phyloP scores from a whole-genome alignment of 192 early-diverging fungal genomes.

The Backusella liffmaniae region DNA sequence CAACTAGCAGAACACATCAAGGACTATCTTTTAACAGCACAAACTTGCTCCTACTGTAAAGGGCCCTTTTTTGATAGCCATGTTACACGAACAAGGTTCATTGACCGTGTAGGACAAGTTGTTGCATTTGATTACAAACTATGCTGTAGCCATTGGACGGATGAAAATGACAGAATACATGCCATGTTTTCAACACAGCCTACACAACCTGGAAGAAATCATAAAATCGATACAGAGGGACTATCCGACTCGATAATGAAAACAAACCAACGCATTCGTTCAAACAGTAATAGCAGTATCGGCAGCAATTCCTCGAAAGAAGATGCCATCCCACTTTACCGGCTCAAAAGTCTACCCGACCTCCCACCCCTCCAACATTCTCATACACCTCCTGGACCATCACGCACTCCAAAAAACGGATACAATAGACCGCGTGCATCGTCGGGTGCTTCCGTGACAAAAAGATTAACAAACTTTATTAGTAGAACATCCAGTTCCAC shows the following conservation, averaged over 20 bases:
- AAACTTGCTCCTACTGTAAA: slow-evolving; percentile 70
- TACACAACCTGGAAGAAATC: not conserved
- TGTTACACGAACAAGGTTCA: slow-evolving; percentile 57
- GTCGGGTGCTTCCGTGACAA: slow-evolving; percentile 9
- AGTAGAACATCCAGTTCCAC: not conserved
- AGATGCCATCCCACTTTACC: not conserved
- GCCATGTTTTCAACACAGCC: slow-evolving; percentile 47
- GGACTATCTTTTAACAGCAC: slow-evolving; percentile 59
- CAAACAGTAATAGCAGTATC: slow-evolving; percentile 4
- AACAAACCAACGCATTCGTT: not conserved
- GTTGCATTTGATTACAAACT: slow-evolving; percentile 67
- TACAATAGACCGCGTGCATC: slow-evolving; percentile 9
- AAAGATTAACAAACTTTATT: slow-evolving; percentile 14
- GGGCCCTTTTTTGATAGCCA: slow-evolving; percentile 74
- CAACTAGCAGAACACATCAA: slow-evolving; percentile 55
- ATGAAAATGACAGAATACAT: slow-evolving; percentile 61
- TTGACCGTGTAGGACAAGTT: slow-evolving; percentile 47
- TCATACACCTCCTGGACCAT: not conserved
- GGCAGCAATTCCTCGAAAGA: not conserved
- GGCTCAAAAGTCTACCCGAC: slow-evolving; percentile 12
- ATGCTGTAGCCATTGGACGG: slow-evolving; percentile 76
- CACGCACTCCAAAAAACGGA: not conserved
- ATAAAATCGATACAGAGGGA: not conserved
- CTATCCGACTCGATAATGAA: not conserved
- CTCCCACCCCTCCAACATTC: slow-evolving; percentile 1